Base-by-base conservation (phyloP, 2,329 filamentous ascomycete genomes). In the Phaeosphaeriaceae sp. region DNA sequence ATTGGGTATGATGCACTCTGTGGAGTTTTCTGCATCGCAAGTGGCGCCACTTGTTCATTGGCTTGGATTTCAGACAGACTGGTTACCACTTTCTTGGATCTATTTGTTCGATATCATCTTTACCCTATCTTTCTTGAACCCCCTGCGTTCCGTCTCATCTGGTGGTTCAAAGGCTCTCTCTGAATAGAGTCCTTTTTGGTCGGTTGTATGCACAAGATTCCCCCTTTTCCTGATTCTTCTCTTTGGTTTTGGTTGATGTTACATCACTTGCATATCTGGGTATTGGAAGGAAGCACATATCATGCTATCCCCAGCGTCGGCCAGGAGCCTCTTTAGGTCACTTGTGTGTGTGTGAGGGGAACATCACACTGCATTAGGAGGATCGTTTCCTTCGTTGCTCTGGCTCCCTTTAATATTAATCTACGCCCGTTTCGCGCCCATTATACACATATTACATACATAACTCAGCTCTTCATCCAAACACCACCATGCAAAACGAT, bases 161-260 rank as follows among this genome's bases (percentile, higher is more conserved):
- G 66, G 58, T 64, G 64, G 63, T 62, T 57, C 41, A 53, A 50
- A 19, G 41, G 31, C 31, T 36, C 31, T 36, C 3, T 44, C 59
- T 58, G 53, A 49, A 56, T 41, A 36, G 31, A 36, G 31, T 36
- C 31, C 31, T 15, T 42, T 53, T 27, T 17, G 19, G 42, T 45
- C 19, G 42, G 48, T 57, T 61, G 49, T 60, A 65, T 70, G 68
- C 66, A 70, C 68, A 67, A 69, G 68, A 70, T 70, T 70, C 67
- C 68, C 67, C 68, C 56, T 58, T 51, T 65, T 67, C 54, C 58
- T 60, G 53, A 46, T 58, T 47, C 53, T 40, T 58, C 46, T 66
- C 61, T 61, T 54, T 58, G 54, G 44, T 55, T 59, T 53, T n/a
- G 22, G 33, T 48, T 46, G 40, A 27, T 49, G 56, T 60, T 54